phyloP scores from a whole-genome alignment of 805 yeast genomes.

The Yarrowia bubula region DNA sequence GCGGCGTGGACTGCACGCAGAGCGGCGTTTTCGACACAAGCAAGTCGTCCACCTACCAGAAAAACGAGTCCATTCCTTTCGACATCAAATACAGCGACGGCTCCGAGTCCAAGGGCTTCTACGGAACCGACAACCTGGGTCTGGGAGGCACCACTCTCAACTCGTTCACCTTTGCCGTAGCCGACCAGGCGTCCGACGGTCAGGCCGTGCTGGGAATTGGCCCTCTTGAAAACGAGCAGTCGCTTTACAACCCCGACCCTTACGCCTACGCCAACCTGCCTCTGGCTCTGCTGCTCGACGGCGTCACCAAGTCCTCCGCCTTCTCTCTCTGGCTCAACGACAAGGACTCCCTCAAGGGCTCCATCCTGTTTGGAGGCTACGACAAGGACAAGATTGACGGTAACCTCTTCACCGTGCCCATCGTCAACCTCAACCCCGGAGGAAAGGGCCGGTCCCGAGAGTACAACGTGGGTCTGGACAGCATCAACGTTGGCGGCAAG shows the following conservation, averaged over 20 bases:
- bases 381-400: conserved; percentile 30
- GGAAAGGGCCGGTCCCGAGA: conserved; percentile 33
- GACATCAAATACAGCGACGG: conserved; percentile 46
- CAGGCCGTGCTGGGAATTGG: conserved; percentile 51
- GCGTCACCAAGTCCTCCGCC: conserved; percentile 42
- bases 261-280: conserved; percentile 39
- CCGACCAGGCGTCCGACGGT: conserved; percentile 58
- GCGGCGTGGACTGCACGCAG: conserved; percentile 1
- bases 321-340: conserved; percentile 47
- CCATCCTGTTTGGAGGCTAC: conserved; percentile 34
- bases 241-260: conserved; percentile 28
- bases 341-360: conserved; percentile 34
- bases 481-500: conserved; percentile 28
- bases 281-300: conserved; percentile 39
- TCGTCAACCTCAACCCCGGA: conserved; percentile 35
- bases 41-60: conserved; percentile 11
- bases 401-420: conserved; percentile 37
- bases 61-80: conserved; percentile 38
- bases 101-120: conserved; percentile 48
- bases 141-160: conserved; percentile 52
- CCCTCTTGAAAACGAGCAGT: conserved; percentile 38
- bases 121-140: conserved; percentile 58
- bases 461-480: conserved; percentile 16
- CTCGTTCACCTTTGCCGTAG: conserved; percentile 70
- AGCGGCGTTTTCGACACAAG: conserved; percentile 16